Evolutionary conservation across 169 alveolate genomes (phyloP), one percentile per base, ranked within the genome.

Genomic region (Besnoitia besnoiti): DNA sequence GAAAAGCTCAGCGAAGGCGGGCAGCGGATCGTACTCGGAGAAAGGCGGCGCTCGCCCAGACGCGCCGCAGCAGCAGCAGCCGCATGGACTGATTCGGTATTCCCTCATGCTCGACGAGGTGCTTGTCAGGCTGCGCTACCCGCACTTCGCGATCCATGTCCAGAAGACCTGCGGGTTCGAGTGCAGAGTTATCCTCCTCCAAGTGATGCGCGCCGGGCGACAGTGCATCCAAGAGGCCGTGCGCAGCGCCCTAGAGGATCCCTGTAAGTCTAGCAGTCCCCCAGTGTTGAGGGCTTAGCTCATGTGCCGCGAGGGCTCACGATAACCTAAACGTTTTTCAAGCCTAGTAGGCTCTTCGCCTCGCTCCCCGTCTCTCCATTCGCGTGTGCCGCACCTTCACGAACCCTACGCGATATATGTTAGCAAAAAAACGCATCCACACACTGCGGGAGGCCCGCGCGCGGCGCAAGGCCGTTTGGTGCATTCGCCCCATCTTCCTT

Each of bases 171-270:
- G 80, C 35, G 93, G 93, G 55, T n/a, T 59, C 62, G 84, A 42
- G 19, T 80, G 85, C 37, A 30, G 88, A 61, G 77, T 89, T 51
- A 77, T 89, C 33, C 79, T 89, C 55, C 88, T 89, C 50, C 93
- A 89, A 46, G 89, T 89, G 44, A n/a, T 89, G 44, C 80, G 82
- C 39, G 93, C 93, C 35, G 93, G 93, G 44, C 33, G 93, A 4
- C 88, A 67, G 44, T 76, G 93, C 59, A 76, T 89, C 61, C 89
- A 50, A 46, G 93, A 89, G 55, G 93, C 93, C 24, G 93, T 89
- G 0, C 75, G 67, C 39, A 16, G 42, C 44, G 93, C 93, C 7
- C 50, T 85, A 2, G 82, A 49, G 21, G 92, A 89, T 33, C 92
- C 85, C 44, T 85, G 91, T 85, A 35, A n/a, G 49, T 82, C 87